phyloP scores from a whole-genome alignment of 495 filamentous ascomycete species.

The Cudoniella acicularis region DNA sequence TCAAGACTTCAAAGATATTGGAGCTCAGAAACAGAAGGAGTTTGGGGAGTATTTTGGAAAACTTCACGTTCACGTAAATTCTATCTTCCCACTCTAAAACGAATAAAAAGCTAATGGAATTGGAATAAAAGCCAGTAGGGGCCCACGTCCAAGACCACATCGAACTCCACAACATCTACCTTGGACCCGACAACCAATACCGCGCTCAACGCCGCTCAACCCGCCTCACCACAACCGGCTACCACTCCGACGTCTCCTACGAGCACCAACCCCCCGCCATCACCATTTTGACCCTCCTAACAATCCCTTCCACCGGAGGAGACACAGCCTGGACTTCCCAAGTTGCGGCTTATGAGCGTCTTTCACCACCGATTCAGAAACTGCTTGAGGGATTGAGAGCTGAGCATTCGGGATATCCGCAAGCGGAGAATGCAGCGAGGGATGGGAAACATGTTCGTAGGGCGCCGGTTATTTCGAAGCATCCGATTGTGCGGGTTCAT shows the following conservation, averaged over 20 bases:
- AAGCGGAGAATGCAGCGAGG: slow-evolving; percentile 25
- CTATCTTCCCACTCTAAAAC: too few relatives aligned
- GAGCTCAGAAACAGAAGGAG: slow-evolving; percentile 40
- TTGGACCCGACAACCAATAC: too few relatives aligned
- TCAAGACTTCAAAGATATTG: slow-evolving; percentile 40
- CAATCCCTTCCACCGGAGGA: slow-evolving; percentile 49
- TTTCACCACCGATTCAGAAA: slow-evolving; percentile 31
- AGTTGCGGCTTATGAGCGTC: slow-evolving; percentile 32
- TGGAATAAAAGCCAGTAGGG: slow-evolving; percentile 57
- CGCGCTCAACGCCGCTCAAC: too few relatives aligned
- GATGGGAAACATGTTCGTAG: slow-evolving; percentile 32
- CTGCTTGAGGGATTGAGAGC: slow-evolving; percentile 30
- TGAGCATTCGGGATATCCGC: slow-evolving; percentile 34
- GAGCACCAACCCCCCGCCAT: slow-evolving; percentile 56
- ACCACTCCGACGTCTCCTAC: slow-evolving; percentile 61
- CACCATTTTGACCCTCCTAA: slow-evolving; percentile 53
- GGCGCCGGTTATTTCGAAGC: slow-evolving; percentile 33
- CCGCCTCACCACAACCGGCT: slow-evolving; percentile 54
- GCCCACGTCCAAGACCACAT: slow-evolving; percentile 50
- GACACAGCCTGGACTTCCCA: slow-evolving; percentile 35
- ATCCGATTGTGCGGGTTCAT: slow-evolving; percentile 63
- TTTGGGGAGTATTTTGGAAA: slow-evolving; percentile 59
- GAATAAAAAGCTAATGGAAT: too few relatives aligned
- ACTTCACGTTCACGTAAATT: too few relatives aligned
- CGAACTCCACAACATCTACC: slow-evolving; percentile 59